A percentile compares a stretch with the other conserved stretches of the same genome.
phyloP scores from a whole-genome alignment of 2,329 filamentous ascomycete genomes.

The Fusarium anguioides region DNA sequence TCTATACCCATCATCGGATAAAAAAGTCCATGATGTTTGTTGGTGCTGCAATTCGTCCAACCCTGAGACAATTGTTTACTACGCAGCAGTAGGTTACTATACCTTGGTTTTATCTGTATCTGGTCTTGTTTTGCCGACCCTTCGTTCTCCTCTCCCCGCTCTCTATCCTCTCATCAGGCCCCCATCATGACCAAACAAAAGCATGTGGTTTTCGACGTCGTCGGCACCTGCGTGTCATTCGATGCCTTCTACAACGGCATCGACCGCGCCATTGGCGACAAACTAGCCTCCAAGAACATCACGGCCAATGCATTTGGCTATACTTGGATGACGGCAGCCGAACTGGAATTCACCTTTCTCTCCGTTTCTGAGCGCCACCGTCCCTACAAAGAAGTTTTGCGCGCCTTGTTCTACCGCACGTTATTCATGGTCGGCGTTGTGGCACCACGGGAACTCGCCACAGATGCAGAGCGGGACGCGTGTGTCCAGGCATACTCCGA shows the following conservation, averaged over 20 bases:
- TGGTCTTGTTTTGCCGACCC: background rate
- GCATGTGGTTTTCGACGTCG: constrained; percentile 4
- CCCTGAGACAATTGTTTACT: background rate
- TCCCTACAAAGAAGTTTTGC: constrained; percentile 48
- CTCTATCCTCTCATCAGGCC: background rate
- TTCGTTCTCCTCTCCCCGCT: background rate
- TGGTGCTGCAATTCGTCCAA: background rate
- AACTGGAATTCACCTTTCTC: constrained; percentile 8
- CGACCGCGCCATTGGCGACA: background rate
- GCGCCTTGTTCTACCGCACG: constrained; percentile 1
- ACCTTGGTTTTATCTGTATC: background rate
- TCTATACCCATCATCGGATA: constrained; percentile 2
- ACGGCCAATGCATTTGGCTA: constrained; percentile 10
- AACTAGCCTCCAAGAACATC: background rate
- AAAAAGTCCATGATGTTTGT: background rate
- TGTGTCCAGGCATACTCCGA: constrained; percentile 2
- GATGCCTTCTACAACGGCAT: constrained; percentile 3
- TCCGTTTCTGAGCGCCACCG: constrained; percentile 8
- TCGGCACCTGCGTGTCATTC: constrained; percentile 3
- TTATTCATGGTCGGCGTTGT: constrained; percentile 46
- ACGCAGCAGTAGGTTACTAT: background rate
- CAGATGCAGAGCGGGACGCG: background rate
- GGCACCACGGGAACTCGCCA: constrained; percentile 48
- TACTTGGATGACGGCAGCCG: constrained; percentile 9
- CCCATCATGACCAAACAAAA: constrained; percentile 3